phyloP scores from a whole-genome alignment of 805 yeast species.

The Yarrowia sp. region DNA sequence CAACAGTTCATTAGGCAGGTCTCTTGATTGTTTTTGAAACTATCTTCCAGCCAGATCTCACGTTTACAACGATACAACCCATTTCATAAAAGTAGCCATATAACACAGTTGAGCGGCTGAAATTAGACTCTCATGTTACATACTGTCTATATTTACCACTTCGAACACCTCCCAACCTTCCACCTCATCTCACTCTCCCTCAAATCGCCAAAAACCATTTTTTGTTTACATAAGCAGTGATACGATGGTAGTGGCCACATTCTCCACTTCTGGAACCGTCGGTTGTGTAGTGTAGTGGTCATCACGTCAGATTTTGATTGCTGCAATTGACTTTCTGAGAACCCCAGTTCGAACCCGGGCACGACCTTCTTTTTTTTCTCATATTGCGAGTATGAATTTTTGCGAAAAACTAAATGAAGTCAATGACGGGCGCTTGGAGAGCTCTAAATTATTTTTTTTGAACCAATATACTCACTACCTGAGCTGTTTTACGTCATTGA shows the following conservation, averaged over 20 bases:
- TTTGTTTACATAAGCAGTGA: neutral
- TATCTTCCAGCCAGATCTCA: no score
- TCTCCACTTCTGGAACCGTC: slow-evolving; percentile 5
- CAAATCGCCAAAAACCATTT: neutral
- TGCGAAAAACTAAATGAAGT: neutral
- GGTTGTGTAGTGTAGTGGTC: slow-evolving; percentile 39
- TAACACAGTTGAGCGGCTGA: no score
- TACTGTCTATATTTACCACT: neutral
- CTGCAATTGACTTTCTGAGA: slow-evolving; percentile 15
- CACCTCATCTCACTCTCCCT: neutral
- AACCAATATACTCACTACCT: no score
- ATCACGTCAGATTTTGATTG: slow-evolving; percentile 37
- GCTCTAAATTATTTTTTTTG: neutral
- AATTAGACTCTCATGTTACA: no score
- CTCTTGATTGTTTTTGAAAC: no score
- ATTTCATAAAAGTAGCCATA: no score
- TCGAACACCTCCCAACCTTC: neutral
- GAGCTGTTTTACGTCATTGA: no score
- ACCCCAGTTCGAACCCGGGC: slow-evolving; percentile 39
- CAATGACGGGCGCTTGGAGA: no score
- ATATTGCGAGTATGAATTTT: neutral
- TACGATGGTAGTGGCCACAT: neutral
- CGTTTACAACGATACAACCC: no score
- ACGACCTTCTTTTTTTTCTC: slow-evolving; percentile 23
- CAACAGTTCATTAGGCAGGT: no score